Conservation (phyloP, 73 alveolate species). For the Paraurostyla sp. region DNA sequence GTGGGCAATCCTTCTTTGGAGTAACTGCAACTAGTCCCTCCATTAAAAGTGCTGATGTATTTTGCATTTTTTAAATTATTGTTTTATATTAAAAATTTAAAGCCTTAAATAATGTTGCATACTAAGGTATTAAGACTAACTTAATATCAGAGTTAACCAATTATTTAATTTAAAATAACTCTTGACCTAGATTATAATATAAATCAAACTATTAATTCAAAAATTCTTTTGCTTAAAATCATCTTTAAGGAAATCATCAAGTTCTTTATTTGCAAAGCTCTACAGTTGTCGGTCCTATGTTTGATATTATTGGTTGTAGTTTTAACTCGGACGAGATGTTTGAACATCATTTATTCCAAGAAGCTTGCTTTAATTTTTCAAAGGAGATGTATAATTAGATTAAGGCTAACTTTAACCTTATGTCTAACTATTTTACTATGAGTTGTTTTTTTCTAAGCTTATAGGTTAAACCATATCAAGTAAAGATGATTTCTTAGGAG, state of each 20-base stretch:
- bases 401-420: not conserved
- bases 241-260: slow-evolving; percentile 36
- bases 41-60: slow-evolving; percentile 1
- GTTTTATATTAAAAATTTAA: not conserved
- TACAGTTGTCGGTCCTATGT: not conserved
- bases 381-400: not conserved
- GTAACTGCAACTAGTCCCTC: slow-evolving; percentile 77
- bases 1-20: slow-evolving; percentile 86
- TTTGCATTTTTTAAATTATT: not conserved
- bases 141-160: not conserved
- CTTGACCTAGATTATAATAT: no score
- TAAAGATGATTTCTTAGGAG: not conserved
- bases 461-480: slow-evolving; percentile 7
- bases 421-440: not conserved
- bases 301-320: not conserved
- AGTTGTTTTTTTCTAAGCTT: not conserved
- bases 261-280: slow-evolving; percentile 2
- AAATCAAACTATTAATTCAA: not conserved
- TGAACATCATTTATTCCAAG: not conserved
- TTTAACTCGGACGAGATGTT: not conserved
- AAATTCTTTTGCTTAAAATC: not conserved
- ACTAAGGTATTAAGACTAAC: not conserved
- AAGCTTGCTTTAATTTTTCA: not conserved
- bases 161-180: no score
- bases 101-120: not conserved